Evolutionary conservation across 495 filamentous ascomycete species (phyloP).

Genomic region (Neurospora tetrasperma): DNA sequence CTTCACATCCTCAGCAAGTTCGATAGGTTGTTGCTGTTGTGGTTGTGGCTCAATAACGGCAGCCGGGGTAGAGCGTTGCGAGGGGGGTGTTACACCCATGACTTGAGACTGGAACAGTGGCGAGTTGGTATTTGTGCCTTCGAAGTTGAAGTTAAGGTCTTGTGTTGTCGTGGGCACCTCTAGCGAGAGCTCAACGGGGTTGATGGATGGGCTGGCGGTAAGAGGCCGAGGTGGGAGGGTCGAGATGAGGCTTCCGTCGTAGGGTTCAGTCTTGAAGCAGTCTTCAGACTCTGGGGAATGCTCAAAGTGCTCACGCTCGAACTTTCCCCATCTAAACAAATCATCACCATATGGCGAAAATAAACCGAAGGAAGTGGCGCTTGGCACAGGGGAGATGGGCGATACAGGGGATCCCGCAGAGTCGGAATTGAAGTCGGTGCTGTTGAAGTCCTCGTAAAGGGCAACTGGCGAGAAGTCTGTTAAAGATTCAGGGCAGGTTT

Average conservation of each 20-base stretch:
- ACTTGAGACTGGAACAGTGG: constrained; percentile 9
- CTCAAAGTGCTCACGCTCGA: constrained; percentile 5
- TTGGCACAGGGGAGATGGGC: constrained; percentile 17
- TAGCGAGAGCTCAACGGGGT: constrained; percentile 21
- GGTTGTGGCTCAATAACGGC: neutral
- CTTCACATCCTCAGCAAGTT: constrained; percentile 2
- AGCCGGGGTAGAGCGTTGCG: neutral
- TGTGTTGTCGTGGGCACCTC: neutral
- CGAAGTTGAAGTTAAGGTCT: neutral
- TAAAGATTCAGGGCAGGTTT: constrained; percentile 3
- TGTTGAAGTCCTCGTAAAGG: constrained; percentile 14
- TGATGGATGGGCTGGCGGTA: constrained; percentile 20
- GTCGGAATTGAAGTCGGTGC: constrained; percentile 21
- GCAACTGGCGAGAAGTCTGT: constrained; percentile 16
- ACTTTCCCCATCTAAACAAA: constrained; percentile 4
- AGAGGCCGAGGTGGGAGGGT: constrained; percentile 2
- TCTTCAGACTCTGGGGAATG: constrained; percentile 10
- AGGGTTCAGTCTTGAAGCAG: constrained; percentile 13
- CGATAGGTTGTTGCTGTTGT: neutral
- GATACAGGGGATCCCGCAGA: constrained; percentile 20
- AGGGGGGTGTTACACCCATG: constrained; percentile 2
- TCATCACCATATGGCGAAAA: constrained; percentile 15
- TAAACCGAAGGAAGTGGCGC: constrained; percentile 15
- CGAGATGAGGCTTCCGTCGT: constrained; percentile 6
- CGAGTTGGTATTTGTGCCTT: constrained; percentile 1